Conservation (phyloP, 352 stramenopile species). For the Phytophthora chlamydospora region DNA sequence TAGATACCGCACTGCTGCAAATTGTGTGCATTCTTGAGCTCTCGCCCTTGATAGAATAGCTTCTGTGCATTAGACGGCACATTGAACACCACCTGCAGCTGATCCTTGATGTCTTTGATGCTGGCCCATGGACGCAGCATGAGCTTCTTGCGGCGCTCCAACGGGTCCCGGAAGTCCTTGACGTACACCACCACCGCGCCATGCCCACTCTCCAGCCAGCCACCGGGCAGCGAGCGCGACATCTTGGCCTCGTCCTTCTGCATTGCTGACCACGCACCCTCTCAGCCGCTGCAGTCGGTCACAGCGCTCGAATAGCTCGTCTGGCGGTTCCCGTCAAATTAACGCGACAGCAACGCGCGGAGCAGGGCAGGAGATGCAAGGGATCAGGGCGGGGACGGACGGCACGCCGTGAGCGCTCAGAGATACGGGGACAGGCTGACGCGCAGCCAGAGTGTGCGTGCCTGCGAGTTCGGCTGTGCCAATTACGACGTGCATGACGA, state of each 20-base stretch:
- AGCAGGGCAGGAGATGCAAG: not conserved
- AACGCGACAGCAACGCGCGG: not conserved
- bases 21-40: conserved; percentile 87
- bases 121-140: conserved; percentile 77
- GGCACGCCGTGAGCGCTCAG: too few relatives aligned
- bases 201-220: conserved; percentile 81
- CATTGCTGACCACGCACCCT: conserved; percentile 24
- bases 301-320: not conserved
- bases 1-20: conserved; percentile 86
- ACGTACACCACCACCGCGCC: conserved; percentile 72
- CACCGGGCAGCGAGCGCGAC: conserved; percentile 74
- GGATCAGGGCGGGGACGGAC: not conserved
- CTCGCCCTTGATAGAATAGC: conserved; percentile 81
- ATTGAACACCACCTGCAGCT: conserved; percentile 85
- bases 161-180: conserved; percentile 82
- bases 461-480: too few relatives aligned
- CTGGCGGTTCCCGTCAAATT: not conserved
- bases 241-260: conserved; percentile 56
- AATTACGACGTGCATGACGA: too few relatives aligned
- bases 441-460: too few relatives aligned
- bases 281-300: not conserved
- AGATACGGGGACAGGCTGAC: too few relatives aligned
- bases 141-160: conserved; percentile 86
- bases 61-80: conserved; percentile 81
- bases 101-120: conserved; percentile 88